Evolutionary conservation across 768 basidiomycete genomes (phyloP).

Genomic region (Amanita molliuscula): DNA sequence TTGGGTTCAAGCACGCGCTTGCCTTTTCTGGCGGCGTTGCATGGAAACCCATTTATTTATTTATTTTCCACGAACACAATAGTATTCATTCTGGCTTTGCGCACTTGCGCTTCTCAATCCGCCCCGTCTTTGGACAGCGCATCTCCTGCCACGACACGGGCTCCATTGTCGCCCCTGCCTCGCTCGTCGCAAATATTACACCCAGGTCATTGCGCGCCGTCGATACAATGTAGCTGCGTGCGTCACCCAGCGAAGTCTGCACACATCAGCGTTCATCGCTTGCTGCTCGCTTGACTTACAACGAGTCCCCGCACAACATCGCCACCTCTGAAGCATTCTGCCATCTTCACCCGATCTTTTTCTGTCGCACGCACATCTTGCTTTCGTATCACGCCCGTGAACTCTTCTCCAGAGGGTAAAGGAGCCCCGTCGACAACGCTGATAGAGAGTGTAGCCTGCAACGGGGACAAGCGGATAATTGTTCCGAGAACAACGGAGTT

Average conservation of each 20-base stretch:
- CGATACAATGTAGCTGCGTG: constrained; percentile 85
- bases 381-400: constrained; percentile 75
- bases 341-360: constrained; percentile 82
- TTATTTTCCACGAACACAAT: constrained; percentile 21
- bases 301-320: constrained; percentile 84
- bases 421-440: constrained; percentile 82
- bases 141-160: constrained; percentile 89
- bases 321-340: constrained; percentile 85
- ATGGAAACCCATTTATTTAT: constrained; percentile 10
- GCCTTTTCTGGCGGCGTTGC: constrained; percentile 19
- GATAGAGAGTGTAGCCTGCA: constrained; percentile 77
- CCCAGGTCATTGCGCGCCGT: constrained; percentile 87
- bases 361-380: constrained; percentile 89
- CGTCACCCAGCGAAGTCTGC: constrained; percentile 87
- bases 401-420: constrained; percentile 77
- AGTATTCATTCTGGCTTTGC: constrained; percentile 50
- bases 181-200: constrained; percentile 84
- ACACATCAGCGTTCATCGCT: not conserved
- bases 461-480: constrained; percentile 73
- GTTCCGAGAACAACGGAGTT: constrained; percentile 76
- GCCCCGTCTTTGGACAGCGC: constrained; percentile 77
- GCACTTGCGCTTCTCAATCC: constrained; percentile 74
- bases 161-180: constrained; percentile 69
- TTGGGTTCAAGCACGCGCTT: constrained; percentile 11
- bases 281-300: constrained; percentile 32